Evolutionary conservation across 129 eudicot species (phyloP), one percentile per base, ranked within the genome.

Genomic region (Tagetes erecta): DNA sequence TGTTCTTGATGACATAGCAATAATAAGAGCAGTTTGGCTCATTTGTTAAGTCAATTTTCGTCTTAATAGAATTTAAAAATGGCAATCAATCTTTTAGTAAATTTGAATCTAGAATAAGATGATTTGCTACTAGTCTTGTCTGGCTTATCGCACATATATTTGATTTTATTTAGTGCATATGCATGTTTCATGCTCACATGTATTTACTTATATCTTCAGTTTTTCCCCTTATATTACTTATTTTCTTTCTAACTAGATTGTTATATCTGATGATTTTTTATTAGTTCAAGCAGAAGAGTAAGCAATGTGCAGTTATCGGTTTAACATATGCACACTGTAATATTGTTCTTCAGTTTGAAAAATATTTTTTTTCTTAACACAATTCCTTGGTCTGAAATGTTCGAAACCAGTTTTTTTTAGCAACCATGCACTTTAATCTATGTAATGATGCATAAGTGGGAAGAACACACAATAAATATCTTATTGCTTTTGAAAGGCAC

Each of bases 131-230:
- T 46, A 37, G 50, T 71, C 27, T 71, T 52, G 37, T 38, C 33
- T 45, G 39, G 4, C n/a, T 38, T 3, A 27, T 31, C 66, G 9
- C 66, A 59, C 10, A 5, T 31, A 39, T 45, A 42, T 42, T 6
- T 66, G 53, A 7, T 66, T 20, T 41, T 66, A 66, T 41, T 64
- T 66, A 66, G 52, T 42, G 13, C 53, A 13, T 46, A 41, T 66
- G 38, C 10, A 66, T 66, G 70, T 37, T 41, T 11, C 7, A 7
- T 42, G 35, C 11, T 63, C 47, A 36, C 8, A 64, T 64, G 31
- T 9, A 45, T 46, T 33, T 49, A 68, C 59, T 68, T 33, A 8
- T 1, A 20, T 42, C 7, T 68, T 49, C 13, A 35, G 3, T 49
- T 30, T 51, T 51, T n/a, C n/a, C n/a, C 7, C 63, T 47, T 33